phyloP scores from a whole-genome alignment of 2,329 filamentous ascomycete genomes.

The Sporothrix pallida region DNA sequence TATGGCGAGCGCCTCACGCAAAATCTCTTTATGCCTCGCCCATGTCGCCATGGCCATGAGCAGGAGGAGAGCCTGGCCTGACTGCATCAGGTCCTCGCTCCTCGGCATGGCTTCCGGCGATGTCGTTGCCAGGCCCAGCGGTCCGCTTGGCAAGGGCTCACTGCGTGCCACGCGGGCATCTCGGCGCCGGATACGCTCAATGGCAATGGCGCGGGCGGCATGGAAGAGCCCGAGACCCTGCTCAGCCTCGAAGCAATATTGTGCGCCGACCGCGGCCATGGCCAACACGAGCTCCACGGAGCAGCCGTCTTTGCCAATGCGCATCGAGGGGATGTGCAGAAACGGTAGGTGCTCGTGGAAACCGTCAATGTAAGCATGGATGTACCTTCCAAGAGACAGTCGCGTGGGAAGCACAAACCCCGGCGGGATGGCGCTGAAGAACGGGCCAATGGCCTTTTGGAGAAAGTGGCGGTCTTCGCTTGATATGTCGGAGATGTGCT shows the following conservation, averaged over 20 bases:
- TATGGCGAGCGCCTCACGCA: slow-evolving; percentile 62
- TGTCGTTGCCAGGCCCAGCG: slow-evolving; percentile 28
- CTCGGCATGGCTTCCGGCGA: background rate
- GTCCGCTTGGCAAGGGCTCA: slow-evolving; percentile 18
- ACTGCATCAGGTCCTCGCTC: slow-evolving; percentile 49
- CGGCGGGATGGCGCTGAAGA: background rate
- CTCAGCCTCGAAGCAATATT: slow-evolving; percentile 56
- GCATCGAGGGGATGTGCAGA: slow-evolving; percentile 37
- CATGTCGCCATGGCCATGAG: slow-evolving; percentile 66
- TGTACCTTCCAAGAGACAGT: slow-evolving; percentile 37
- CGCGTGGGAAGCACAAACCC: slow-evolving; percentile 36
- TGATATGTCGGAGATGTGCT: slow-evolving; percentile 6
- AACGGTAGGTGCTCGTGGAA: slow-evolving; percentile 58
- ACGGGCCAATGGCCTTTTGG: background rate
- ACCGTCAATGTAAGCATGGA: slow-evolving; percentile 38
- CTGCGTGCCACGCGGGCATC: slow-evolving; percentile 50
- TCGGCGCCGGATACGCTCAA: slow-evolving; percentile 56
- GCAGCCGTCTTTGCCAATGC: slow-evolving; percentile 14
- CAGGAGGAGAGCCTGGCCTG: slow-evolving; percentile 56
- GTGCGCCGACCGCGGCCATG: slow-evolving; percentile 55
- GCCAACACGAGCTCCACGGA: slow-evolving; percentile 54
- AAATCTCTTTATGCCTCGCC: slow-evolving; percentile 59
- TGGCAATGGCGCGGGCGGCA: slow-evolving; percentile 60
- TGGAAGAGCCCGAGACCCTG: slow-evolving; percentile 63
- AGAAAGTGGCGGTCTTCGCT: background rate